Evolutionary conservation across 2,329 filamentous ascomycete genomes (phyloP), one percentile per base, ranked within the genome.

Genomic region (Clathrospora elynae): DNA sequence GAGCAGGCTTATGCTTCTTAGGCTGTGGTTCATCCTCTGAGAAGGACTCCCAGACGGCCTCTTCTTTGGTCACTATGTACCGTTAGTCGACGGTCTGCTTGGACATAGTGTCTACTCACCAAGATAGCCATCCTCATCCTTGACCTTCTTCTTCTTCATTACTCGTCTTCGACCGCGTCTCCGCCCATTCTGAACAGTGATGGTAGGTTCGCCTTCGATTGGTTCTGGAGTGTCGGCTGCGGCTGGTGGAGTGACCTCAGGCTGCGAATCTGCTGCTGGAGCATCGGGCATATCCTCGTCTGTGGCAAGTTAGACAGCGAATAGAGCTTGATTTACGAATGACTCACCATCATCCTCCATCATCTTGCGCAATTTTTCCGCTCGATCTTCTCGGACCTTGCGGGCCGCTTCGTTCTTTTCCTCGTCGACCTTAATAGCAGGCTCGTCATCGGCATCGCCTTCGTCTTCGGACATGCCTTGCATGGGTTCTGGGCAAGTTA

Each of bases 61-160:
- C 90, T 70, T 95, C 88, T 54, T 86, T 86, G 2, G 90, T 96
- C 20, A 96, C 91, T 93, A 23, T 17, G n/a, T 7, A 12, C 2
- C 12, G 32, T 66, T 38, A 64, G 59, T 20, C n/a, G 10, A 18
- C 6, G 5, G 3, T 8, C 9, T 16, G 13, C 6, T 24, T 20
- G 10, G 10, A 4, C 9, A 23, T 16, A 17, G 13, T 22, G 20
- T 6, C 8, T 30, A 20, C 83, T 70, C 77, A 91, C 88, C 87
- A 47, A 96, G 79, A 68, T 95, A 96, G 5, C 91, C 91, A 53
- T 96, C 86, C 35, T 91, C 89, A 55, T 96, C 91, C 67, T 90
- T 86, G 41, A 87, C 80, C 30, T 86, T 90, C 75, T 86, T 88
- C 77, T 95, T 96, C 73, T 88, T 90, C 82, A 88, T 89, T 6